Base-by-base conservation (phyloP, 345 rosid genomes). In the Erodium maritimum region DNA sequence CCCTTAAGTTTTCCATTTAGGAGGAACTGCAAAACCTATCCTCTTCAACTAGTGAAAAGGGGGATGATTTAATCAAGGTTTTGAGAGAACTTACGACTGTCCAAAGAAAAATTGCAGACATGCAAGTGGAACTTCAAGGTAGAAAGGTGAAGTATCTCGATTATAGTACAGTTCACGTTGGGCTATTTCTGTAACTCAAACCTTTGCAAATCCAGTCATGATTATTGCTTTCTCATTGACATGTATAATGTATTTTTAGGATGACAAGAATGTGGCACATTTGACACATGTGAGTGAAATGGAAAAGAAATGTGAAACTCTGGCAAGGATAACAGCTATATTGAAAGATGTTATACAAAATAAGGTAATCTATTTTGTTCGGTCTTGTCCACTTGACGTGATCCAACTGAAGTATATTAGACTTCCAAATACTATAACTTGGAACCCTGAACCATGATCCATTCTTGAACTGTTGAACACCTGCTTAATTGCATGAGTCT, bases 51-150 rank as follows among this genome's bases (percentile, higher is more conserved):
- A 86, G 85, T 2, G 95, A 87, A 70, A 87, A 81, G 60, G 90
- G 95, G 3, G 90, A 90, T 60, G 96, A 85, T 67, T 76, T 94
- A 61, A 75, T 87, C 34, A 84, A 70, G 77, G 99, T 90, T 19
- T 73, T 90, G 48, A 75, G 96, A 25, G 95, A 94, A 69, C 73
- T 94, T 55, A 90, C 87, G n/a, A 59, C 80, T 63, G 95, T 94
- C 5, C 97, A 90, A 58, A 81, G 97, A 55, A 90, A 90, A 76
- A 94, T 87, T 54, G 87, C 96, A 18, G 99, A 94, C 66, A 77
- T 90, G 63, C 99, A 90, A 74, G 97, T 87, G 20, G 96, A 94
- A 71, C 90, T 94, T 71, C 96, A 94, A 79, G 99, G 99, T 52
- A 79, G 99, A 68, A 94, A 90, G 99, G 99, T 90, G 65, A 53